Evolutionary conservation across 495 filamentous ascomycete species (phyloP), one percentile per base, ranked within the genome.

Genomic region (Podospora pseudoanserina): DNA sequence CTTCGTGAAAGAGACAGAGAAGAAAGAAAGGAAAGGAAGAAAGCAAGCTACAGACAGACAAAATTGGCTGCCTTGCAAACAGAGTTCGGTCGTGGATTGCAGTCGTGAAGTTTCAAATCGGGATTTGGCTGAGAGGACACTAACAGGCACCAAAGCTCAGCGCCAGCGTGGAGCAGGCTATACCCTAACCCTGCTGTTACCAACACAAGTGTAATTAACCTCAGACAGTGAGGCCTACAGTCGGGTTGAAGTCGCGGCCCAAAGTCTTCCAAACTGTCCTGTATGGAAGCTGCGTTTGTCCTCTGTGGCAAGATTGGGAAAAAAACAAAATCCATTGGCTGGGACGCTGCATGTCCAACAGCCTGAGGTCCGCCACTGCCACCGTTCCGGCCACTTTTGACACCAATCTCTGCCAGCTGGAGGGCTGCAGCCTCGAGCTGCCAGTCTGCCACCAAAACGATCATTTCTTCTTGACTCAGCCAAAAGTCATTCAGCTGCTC

Each of bases 401-500:
- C 39, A 16, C 6, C 39, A 1, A 16, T 13, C 6, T 11, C 39
- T 49, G 39, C 9, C 39, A 13, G 39, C 39, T 49, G 39, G 39
- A 49, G 39, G 39, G 39, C 39, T 49, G 39, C 39, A 49, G 39
- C 39, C 39, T 49, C 39, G 15, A 49, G 15, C 15, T 16, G 39
- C 23, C 23, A 23, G 23, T 49, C 6, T 3, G 39, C 39, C 30
- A 32, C 30, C 30, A 32, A 4, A 32, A 32, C 7, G 4, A 32
- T 32, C 30, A 32, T 32, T 4, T 32, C 4, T 32, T 32, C 30
- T 32, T 7, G 3, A 32, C 30, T 19, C 19, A 19, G 39, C 5
- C 71, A 75, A 19, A 71, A 72, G 28, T 65, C 71, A 15, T 86
- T 84, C 69, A 69, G 73, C 67, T 77, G 84, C 13, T 75, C 77